These are phyloP conservation scores for Chenopodium formosanum DNA, from an alignment of 148 eudicot species.

Conservation along the genomic window DNA sequence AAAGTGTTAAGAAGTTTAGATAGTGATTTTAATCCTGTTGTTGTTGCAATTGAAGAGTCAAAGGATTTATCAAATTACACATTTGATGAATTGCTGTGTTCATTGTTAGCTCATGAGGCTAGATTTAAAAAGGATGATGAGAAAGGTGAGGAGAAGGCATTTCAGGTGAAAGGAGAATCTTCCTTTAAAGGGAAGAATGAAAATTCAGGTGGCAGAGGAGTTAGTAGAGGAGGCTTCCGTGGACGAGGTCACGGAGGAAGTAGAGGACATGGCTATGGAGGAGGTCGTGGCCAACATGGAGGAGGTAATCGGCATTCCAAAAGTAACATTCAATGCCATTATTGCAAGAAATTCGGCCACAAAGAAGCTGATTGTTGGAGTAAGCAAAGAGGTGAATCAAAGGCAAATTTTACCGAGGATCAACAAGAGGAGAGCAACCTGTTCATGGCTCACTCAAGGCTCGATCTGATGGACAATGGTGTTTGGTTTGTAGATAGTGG, in stretches of 20 bases:
- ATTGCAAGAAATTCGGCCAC: neutral
- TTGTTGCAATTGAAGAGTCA: too few species aligned
- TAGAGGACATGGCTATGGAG: neutral
- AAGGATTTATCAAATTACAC: too few species aligned
- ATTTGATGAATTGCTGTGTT: too few species aligned
- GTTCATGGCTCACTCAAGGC: neutral
- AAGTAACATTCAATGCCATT: neutral
- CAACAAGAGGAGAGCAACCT: neutral
- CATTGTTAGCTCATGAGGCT: too few species aligned
- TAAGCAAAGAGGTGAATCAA: neutral
- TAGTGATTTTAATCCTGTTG: too few species aligned
- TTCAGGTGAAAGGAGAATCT: neutral
- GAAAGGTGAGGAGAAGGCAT: slow-evolving; percentile 1
- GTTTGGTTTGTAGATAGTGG: too few species aligned
- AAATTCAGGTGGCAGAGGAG: neutral
- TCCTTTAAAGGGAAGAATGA: neutral
- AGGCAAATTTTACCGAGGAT: neutral
- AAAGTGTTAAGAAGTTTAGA: too few species aligned
- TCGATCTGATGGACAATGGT: too few species aligned
- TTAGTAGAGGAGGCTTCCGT: neutral
- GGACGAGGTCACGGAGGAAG: neutral
- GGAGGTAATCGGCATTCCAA: neutral
- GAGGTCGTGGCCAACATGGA: neutral
- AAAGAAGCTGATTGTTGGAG: slow-evolving; percentile 3
- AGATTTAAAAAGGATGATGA: neutral